phyloP scores from a whole-genome alignment of 2,329 filamentous ascomycete genomes.

The Fusarium subglutinans region DNA sequence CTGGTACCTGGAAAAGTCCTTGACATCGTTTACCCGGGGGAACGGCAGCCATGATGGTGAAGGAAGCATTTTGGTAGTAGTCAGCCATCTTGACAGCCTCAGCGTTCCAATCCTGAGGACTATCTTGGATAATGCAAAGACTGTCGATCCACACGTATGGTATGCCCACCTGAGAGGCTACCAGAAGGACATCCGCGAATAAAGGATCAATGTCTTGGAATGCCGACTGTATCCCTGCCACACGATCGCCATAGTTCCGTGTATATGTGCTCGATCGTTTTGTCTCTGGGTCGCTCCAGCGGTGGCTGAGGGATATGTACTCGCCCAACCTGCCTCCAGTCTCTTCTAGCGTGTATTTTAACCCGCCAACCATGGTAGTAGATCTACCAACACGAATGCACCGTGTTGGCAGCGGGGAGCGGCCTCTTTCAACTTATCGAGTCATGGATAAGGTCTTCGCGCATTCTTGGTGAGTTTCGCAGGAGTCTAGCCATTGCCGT shows the following conservation, averaged over 20 bases:
- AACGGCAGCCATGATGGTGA: not conserved
- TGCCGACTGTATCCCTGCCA: not conserved
- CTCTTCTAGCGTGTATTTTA: rapidly evolving
- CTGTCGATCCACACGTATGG: not conserved
- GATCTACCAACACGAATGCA: rapidly evolving
- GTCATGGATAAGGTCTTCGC: not conserved
- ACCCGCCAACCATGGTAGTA: too few species aligned
- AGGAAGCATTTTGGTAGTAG: not conserved
- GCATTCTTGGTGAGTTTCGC: not conserved
- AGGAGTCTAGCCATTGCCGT: not conserved
- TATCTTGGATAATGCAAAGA: not conserved
- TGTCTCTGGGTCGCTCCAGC: not conserved
- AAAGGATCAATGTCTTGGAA: not conserved
- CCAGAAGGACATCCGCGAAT: not conserved
- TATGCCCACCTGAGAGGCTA: rapidly evolving
- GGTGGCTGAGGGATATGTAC: not conserved
- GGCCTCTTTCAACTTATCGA: not conserved
- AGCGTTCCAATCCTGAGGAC: not conserved
- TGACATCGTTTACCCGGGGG: not conserved
- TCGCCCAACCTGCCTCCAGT: not conserved
- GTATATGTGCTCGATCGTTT: not conserved
- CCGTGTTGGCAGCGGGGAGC: rapidly evolving
- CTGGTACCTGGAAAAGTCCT: not conserved
- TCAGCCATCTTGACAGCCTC: not conserved
- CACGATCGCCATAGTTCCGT: not conserved